Percentiles rank a stretch among this genome's conserved stretches.
Conservation (phyloP, 2,329 filamentous ascomycete species). For the Colletotrichum costaricense region DNA sequence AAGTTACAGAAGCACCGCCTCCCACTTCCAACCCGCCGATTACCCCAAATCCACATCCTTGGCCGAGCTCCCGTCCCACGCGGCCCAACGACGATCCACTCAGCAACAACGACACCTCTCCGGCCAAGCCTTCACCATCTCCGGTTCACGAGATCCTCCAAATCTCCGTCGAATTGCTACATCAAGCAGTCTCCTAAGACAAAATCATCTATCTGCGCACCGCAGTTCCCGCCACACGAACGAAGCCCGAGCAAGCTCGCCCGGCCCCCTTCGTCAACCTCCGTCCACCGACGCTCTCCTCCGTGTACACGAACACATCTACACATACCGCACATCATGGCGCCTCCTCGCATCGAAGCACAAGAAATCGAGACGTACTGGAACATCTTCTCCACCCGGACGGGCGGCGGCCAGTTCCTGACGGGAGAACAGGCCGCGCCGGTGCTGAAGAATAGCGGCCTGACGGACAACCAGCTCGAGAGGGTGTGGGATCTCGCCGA, state of each 20-base stretch:
- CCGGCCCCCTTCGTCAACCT: not conserved
- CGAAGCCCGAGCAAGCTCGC: not conserved
- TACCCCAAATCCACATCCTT: conserved; percentile 31
- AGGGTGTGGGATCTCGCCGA: conserved; percentile 97
- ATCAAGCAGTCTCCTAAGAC: not conserved
- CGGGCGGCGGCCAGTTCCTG: conserved; percentile 69
- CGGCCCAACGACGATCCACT: conserved; percentile 26
- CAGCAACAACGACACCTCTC: conserved; percentile 18
- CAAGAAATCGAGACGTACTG: conserved; percentile 74
- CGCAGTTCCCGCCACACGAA: not conserved
- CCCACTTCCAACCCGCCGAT: conserved; percentile 23
- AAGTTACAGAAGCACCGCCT: conserved; percentile 32
- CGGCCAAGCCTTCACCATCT: not conserved
- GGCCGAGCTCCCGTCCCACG: conserved; percentile 24
- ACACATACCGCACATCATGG: conserved; percentile 54
- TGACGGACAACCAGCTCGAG: conserved; percentile 85
- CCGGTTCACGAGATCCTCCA: not conserved
- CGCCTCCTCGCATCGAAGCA: conserved; percentile 71
- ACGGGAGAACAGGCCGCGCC: conserved; percentile 72
- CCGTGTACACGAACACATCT: not conserved
- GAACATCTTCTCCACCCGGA: conserved; percentile 72
- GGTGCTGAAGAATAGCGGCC: conserved; percentile 72
- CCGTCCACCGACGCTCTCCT: not conserved
- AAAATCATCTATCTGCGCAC: not conserved
- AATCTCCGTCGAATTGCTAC: not conserved